Evolutionary conservation across 306 rosid genomes (phyloP), one percentile per base, ranked within the genome.

Genomic region (Vicia sativa): DNA sequence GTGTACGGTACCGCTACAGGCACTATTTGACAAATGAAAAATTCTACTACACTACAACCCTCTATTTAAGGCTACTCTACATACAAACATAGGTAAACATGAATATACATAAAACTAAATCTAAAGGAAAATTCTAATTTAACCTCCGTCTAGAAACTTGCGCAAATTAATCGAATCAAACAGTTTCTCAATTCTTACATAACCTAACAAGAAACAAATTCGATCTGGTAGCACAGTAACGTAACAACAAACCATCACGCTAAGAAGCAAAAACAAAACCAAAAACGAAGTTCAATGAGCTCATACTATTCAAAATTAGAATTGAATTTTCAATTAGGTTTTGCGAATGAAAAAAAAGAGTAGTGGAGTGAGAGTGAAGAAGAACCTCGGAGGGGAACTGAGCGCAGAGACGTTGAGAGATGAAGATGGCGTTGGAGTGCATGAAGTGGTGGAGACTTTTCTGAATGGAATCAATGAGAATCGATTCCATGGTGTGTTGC

Each of bases 331-430:
- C 1, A 4, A 3, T 2, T 37, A n/a, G 37, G 54, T 39, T 71
- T 70, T 34, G 19, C 0, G 10, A 28, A 23, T n/a, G 67, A 73
- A 42, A 60, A 39, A 72, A 73, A 64, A 43, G 60, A 38, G 34
- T 21, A 60, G 25, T 12, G 18, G 7, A 75, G 59, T 7, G 31
- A 39, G 1, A 49, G 12, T 3, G 53, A 70, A 70, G 21, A 21
- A 28, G 8, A 1, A 75, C 74, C 79, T 59, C 74, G 18, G 74
- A 48, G 42, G 79, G 92, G 63, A 83, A 93, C 77, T 93, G 88
- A 41, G 99, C 90, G 43, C 96, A 93, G 76, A 93, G 95, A 28
- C 97, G 91, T 48, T 90, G 92, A 62, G 95, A 90, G 59, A 90
- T 60, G 86, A 90, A 93, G 76, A 90, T 85, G 71, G 99, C 97